phyloP scores from a whole-genome alignment of 1,284 basidiomycete species.

The Tilletia indica region DNA sequence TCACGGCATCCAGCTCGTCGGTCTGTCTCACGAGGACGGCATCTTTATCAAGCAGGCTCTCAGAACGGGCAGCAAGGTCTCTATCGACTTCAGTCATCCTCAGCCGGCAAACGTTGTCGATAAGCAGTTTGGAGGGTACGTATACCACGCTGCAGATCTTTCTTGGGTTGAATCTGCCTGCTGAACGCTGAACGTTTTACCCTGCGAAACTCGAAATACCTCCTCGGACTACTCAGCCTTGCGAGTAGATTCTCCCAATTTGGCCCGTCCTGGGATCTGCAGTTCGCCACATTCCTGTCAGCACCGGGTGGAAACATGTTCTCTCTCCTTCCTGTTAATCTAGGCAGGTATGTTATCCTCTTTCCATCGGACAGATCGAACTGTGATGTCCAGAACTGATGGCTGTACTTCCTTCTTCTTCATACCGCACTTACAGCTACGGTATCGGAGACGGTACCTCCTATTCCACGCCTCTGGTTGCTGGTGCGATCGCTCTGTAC shows the following conservation, averaged over 20 bases:
- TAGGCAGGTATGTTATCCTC: neutral
- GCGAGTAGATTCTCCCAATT: no score
- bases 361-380: no score
- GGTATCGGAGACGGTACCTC: neutral
- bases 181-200: no score
- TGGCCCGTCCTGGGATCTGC: no score
- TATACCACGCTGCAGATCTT: no score
- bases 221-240: no score
- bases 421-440: neutral
- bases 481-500: conserved; percentile 62
- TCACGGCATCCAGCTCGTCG: neutral
- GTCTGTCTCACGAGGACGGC: neutral
- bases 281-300: no score
- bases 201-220: no score
- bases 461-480: neutral
- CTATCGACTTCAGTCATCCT: neutral
- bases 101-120: neutral
- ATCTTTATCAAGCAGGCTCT: neutral
- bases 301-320: neutral
- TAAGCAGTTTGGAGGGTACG: no score
- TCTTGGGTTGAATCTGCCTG: no score
- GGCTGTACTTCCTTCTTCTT: neutral
- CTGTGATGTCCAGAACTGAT: no score
- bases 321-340: neutral
- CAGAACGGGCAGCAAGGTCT: neutral